Conservation (phyloP, 1,284 basidiomycete genomes). For the Leccinum griseonigrum region DNA sequence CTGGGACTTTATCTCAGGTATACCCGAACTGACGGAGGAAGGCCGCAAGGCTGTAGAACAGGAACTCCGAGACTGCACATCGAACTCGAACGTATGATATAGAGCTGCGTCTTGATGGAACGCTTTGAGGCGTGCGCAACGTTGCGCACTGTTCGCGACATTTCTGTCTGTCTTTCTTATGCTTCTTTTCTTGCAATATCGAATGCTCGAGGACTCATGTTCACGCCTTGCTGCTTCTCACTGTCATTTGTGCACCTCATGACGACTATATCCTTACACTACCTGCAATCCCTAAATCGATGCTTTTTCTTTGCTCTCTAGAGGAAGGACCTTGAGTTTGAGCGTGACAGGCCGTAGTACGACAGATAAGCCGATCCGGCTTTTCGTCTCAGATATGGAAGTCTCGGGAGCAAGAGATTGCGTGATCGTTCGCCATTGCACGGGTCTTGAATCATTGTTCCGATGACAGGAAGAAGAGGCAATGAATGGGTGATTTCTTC, state of each 20-base stretch:
- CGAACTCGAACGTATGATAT: conserved; percentile 16
- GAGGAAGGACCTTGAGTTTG: background rate
- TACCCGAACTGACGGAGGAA: conserved; percentile 68
- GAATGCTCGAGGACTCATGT: conserved; percentile 6
- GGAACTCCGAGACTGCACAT: conserved; percentile 45
- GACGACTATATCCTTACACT: conserved; percentile 30
- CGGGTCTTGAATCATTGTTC: background rate
- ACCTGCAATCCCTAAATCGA: conserved; percentile 19
- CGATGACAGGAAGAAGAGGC: background rate
- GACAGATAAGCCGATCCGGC: background rate
- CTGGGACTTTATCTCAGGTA: conserved; percentile 68
- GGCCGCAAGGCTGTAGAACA: conserved; percentile 70
- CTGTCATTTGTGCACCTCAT: conserved; percentile 16
- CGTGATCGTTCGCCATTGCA: background rate
- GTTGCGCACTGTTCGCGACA: conserved; percentile 4
- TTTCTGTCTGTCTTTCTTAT: conserved; percentile 8
- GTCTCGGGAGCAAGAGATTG: background rate
- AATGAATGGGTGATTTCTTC: background rate
- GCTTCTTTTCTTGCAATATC: conserved; percentile 2
- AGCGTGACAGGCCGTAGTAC: background rate
- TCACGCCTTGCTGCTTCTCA: conserved; percentile 9
- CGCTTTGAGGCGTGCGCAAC: background rate
- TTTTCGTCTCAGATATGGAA: background rate
- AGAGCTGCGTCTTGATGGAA: conserved; percentile 8
- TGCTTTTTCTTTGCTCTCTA: conserved; percentile 1